Base-by-base conservation (phyloP, 2,329 filamentous ascomycete genomes). In the Oidium heveae region DNA sequence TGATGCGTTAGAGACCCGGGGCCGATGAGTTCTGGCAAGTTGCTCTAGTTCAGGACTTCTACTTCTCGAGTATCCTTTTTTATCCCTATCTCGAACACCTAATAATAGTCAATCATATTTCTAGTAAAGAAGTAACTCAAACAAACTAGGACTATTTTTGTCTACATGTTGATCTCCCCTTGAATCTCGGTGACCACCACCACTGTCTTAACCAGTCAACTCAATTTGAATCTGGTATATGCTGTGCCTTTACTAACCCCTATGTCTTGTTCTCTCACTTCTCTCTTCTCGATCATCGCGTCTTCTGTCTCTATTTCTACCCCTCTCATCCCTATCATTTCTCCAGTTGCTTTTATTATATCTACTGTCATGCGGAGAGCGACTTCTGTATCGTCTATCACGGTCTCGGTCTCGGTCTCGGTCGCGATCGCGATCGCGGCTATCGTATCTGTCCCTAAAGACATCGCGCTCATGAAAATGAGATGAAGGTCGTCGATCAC, bases 371-470 rank as follows among this genome's bases (percentile, higher is more conserved):
- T 56, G 58, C 8, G 62, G 63, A 16, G 63, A 64, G 2, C 63
- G 56, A 55, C 62, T 63, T 51, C 63, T 57, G 54, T 65, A 63
- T 55, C 69, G 66, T n/a, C 65, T 62, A 32, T 67, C 62, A 53
- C 63, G 59, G n/a, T 59, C 63, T 12, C 61, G 56, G 39, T 60
- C 55, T 39, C 61, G 61, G 52, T 68, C 64, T 9, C 64, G 63
- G 32, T 63, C 65, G 56, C 61, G 59, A 54, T 68, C 69, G 59
- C 69, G 60, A n/a, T n/a, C n/a, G 24, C 24, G 24, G 24, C 24
- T 28, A 52, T 62, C 63, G 47, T 50, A n/a, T 56, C 62, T 51
- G 56, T 67, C 67, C 47, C 69, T 63, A 34, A 56, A 57, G 15
- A 59, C 60, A 24, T 60, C 61, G 13, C 59, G 58, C 53, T 61